Base-by-base conservation (phyloP, 1,284 basidiomycete species). In the Fomes fomentarius region DNA sequence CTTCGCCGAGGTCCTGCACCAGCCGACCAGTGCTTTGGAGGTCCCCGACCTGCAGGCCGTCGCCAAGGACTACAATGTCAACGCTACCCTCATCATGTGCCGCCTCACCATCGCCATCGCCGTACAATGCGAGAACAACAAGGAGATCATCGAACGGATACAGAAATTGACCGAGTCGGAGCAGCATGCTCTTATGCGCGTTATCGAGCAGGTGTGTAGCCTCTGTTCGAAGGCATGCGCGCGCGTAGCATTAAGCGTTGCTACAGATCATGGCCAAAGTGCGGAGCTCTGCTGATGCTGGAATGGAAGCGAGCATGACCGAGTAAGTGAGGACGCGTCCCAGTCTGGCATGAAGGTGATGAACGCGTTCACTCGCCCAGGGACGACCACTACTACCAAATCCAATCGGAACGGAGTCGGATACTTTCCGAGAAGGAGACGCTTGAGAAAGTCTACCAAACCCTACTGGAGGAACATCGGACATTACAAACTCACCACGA, bases 91-190 rank as follows among this genome's bases (percentile, higher is more conserved):
- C 50, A 77, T 84, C 21, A 80, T 96, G 71, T 93, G 91, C 65
- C 82, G 91, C 55, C 78, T 98, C 34, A 92, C 93, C 1, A 91
- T 98, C 44, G 93, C 92, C 4, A 94, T 98, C 61, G 92, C 94
- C 0, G 95, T 97, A 2, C 92, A 97, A 67, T 93, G 91, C 68
- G 88, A 92, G 69, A 82, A 83, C 71, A 94, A 93, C 64, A 83
- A 88, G 70, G 82, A 85, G 50, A 90, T 93, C 61, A 93, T 95
- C 56, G 85, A 85, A 63, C 89, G 85, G 67, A 95, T 96, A 44
- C 93, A 95, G 68, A 78, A 79, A 3, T 73, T 96, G 60, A 84
- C 82, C 51, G 86, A 94, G 69, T 78, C 76, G 24, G 87, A 94
- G 64, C 94, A 96, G 71, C 88, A 91, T 71, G 76, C 84, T 66